Evolutionary conservation across 2,329 filamentous ascomycete genomes (phyloP), one percentile per base, ranked within the genome.

Genomic region (Fusarium fujikuroi): DNA sequence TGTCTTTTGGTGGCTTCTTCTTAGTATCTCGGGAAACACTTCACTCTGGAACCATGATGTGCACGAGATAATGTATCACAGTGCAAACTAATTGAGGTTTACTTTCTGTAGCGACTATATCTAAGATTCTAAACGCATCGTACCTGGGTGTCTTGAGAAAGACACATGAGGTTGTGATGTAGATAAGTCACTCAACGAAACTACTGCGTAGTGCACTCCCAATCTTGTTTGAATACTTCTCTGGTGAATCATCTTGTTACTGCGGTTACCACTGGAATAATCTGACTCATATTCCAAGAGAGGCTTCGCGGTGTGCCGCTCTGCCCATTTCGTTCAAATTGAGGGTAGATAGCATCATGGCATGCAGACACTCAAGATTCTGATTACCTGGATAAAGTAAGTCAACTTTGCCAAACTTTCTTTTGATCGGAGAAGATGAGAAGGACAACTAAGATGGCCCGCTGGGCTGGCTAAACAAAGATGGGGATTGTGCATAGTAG

Each of bases 131-230:
- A 8, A 8, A 16, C 1, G 9, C 2, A 16, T 47, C 19, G 30
- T 16, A 6, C 9, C 8, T 3, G 25, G 3, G 3, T n/a, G 9
- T 47, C 14, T 30, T 21, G 4, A 21, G 12, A 16, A 43, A 25
- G 11, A 46, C 23, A 19, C 23, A 14, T 8, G 2, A 18, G 15
- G 9, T 7, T 49, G 1, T 7, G 43, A 49, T 30, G 14, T 6
- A n/a, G 28, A 12, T n/a, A 9, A 11, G 0, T 3, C 28, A 7
- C 28, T 28, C 0, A 0, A 47, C 1, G 4, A 3, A 28, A 30
- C 25, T 3, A 30, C 25, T 15, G 9, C 25, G 19, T 15, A 30
- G 3, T n/a, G 6, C 7, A n/a, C 21, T 12, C 16, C 25, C 28
- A 9, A 4, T 25, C 16, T 19, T 44, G 4, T 9, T 12, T 9